These are phyloP conservation scores for Cyberlindnera mississippiensis DNA, from an alignment of 805 yeast species.

Conservation along the genomic window DNA sequence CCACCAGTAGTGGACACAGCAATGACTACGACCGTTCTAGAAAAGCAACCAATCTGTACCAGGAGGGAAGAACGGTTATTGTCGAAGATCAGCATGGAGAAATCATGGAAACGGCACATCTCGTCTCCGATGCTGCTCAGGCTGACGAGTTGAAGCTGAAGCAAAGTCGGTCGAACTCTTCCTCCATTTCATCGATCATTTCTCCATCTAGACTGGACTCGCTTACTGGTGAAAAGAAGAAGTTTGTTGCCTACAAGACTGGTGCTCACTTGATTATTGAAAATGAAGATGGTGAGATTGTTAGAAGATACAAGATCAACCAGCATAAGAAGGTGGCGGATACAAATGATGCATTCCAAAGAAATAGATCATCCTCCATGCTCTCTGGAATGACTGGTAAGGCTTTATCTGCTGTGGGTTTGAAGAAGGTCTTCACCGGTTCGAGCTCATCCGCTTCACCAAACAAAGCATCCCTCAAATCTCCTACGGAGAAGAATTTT, in stretches of 20 bases:
- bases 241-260: constrained; percentile 67
- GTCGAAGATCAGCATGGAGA: constrained; percentile 87
- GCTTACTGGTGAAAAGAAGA: constrained; percentile 12
- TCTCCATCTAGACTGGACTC: constrained; percentile 15
- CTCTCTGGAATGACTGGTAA: constrained; percentile 23
- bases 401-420: constrained; percentile 54
- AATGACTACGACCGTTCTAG: constrained; percentile 26
- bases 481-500: background rate
- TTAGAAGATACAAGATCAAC: constrained; percentile 76
- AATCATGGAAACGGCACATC: constrained; percentile 52
- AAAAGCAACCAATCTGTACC: constrained; percentile 44
- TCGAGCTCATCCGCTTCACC: background rate
- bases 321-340: constrained; percentile 35
- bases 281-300: constrained; percentile 86
- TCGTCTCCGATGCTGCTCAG: constrained; percentile 29
- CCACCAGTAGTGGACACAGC: constrained; percentile 10
- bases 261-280: constrained; percentile 80
- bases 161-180: constrained; percentile 14
- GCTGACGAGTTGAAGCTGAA: constrained; percentile 6
- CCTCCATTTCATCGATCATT: constrained; percentile 20
- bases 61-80: constrained; percentile 66
- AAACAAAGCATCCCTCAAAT: background rate
- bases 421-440: constrained; percentile 29
- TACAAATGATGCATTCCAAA: constrained; percentile 4
- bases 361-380: constrained; percentile 37